Evolutionary conservation across 2,329 filamentous ascomycete species (phyloP).

Genomic region (Scedosporium apiospermum): DNA sequence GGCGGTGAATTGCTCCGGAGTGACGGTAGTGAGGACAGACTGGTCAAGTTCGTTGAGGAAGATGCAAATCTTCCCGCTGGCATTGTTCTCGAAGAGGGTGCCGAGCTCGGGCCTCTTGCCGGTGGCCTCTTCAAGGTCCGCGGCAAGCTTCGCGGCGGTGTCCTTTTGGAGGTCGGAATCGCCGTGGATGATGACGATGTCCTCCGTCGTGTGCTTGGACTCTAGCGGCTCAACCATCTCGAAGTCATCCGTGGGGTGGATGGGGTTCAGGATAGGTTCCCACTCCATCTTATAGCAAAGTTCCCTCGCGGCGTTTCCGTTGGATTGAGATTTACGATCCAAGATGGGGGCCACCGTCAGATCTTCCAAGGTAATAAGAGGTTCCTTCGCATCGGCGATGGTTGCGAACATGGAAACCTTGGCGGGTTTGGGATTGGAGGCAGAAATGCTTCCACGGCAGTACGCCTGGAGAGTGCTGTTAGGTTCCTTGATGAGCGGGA

Average conservation of each 20-base stretch:
- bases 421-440: constrained; percentile 10
- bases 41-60: constrained; percentile 34
- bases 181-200: constrained; percentile 12
- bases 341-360: constrained; percentile 13
- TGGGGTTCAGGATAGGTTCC: constrained; percentile 10
- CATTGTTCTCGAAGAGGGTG: constrained; percentile 15
- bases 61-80: constrained; percentile 20
- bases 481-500: constrained; percentile 20
- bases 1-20: constrained; percentile 24
- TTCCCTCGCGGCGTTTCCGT: constrained; percentile 10
- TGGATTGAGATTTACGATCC: constrained; percentile 10
- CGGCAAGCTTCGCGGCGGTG: constrained; percentile 10
- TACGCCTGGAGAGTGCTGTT: constrained; percentile 19
- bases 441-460: constrained; percentile 11
- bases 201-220: neutral
- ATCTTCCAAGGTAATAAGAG: constrained; percentile 16
- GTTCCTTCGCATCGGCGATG: constrained; percentile 8
- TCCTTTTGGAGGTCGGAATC: constrained; percentile 11
- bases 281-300: constrained; percentile 17
- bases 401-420: constrained; percentile 13
- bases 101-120: constrained; percentile 9
- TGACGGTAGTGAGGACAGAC: constrained; percentile 30
- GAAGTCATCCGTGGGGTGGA: neutral
- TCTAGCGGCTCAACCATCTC: neutral
- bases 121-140: constrained; percentile 10